Conservation (phyloP, 1,284 basidiomycete species). For the Leccinum cinnamomeum region DNA sequence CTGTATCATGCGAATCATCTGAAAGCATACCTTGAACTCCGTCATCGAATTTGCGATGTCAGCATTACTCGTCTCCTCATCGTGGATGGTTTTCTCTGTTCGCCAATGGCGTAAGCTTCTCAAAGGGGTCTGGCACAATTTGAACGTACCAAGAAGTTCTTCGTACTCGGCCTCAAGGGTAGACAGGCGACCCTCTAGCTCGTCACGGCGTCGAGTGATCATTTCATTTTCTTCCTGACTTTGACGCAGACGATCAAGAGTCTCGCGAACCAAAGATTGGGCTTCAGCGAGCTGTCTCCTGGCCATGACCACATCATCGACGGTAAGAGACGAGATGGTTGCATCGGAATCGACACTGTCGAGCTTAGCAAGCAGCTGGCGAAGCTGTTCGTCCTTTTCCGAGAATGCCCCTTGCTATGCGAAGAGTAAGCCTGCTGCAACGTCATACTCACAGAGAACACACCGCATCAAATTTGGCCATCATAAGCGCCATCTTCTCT, state of each 20-base stretch:
- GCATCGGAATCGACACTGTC: conserved; percentile 69
- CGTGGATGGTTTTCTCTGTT: conserved; percentile 81
- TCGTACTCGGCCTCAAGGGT: conserved; percentile 93
- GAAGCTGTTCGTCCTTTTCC: conserved; percentile 91
- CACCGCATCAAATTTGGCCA: conserved; percentile 97
- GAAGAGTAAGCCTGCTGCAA: conserved; percentile 11
- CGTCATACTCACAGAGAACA: conserved; percentile 30
- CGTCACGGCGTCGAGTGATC: conserved; percentile 79
- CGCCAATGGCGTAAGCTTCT: conserved; percentile 13
- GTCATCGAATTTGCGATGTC: conserved; percentile 81
- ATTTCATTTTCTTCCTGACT: conserved; percentile 93
- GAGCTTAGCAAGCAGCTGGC: conserved; percentile 80
- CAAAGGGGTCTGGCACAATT: conserved; percentile 10
- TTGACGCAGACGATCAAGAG: conserved; percentile 86
- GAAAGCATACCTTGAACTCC: conserved; percentile 79
- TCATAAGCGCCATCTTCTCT: conserved; percentile 99
- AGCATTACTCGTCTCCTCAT: conserved; percentile 78
- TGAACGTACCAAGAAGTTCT: conserved; percentile 79
- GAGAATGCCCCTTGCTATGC: conserved; percentile 80
- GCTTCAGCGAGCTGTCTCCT: conserved; percentile 88
- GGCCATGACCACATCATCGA: conserved; percentile 79
- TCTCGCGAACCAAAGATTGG: conserved; percentile 84
- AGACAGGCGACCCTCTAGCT: conserved; percentile 82
- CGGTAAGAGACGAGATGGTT: conserved; percentile 56
- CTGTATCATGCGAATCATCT: conserved; percentile 8